Evolutionary conservation across 331 rosid genomes (phyloP), one percentile per base, ranked within the genome.

Genomic region (Arachis monticola): DNA sequence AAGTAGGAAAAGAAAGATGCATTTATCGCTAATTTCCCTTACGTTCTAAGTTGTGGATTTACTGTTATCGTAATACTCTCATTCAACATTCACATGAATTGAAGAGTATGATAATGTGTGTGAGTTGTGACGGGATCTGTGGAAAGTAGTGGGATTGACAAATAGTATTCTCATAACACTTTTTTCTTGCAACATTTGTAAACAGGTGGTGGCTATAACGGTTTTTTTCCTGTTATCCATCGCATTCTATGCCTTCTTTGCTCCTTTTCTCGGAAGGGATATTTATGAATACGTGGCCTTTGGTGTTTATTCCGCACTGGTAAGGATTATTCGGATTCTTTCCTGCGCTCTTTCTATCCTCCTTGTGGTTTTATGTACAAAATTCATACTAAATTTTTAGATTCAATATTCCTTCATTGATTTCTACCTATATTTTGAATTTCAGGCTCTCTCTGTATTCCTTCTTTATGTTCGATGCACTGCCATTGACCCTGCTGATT

Each of bases 401-500:
- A 14, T 22, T 67, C 11, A 22, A 14, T 64, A 13, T 56, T 65
- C 61, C 47, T 47, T 72, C 71, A 10, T 58, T 74, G 50, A 73
- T 62, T 81, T 63, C 68, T 46, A 10, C 60, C 30, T 67, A 6
- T 40, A 47, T 60, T 52, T 75, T 74, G 30, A 70, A 69, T 64
- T 77, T 78, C 88, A 91, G 95, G 97, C 83, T 76, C 80, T 91
- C 64, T 85, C 90, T 46, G 92, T 89, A 8, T 86, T 89, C 76
- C 5, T 87, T 70, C 95, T 91, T 31, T 91, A 91, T 81, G 88
- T 89, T 77, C 85, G 92, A 62, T 89, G 95, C 80, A 89, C 97
- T 42, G 92, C 92, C 76, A 91, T 91, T 75, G 91, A 91, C 70
- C 97, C 95, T 5, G 88, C 95, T n/a, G 92, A 91, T 82, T 65